Base-by-base conservation (phyloP, 1,139 yeast genomes). In the Yamadazyma siamensis region DNA sequence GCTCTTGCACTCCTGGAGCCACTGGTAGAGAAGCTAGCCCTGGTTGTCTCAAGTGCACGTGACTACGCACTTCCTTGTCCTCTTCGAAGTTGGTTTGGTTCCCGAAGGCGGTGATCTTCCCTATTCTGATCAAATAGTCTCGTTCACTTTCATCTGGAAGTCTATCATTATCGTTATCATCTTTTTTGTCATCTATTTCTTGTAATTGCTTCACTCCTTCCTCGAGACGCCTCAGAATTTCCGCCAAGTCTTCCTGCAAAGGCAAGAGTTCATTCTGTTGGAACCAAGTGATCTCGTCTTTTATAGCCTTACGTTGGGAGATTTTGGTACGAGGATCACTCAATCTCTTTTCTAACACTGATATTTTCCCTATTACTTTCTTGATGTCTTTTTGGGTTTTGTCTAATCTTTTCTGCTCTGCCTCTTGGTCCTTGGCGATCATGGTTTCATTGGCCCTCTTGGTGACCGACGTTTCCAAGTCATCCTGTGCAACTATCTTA, bases 41-140 rank as follows among this genome's bases (percentile, higher is more conserved):
- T 0, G 73, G 74, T 13, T 56, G 59, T 25, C 65, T 41, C 25
- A 67, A 48, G 33, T 49, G 43, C 25, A 54, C 56, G 43, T 62
- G 70, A 33, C 67, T 62, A 34, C 44, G 49, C 7, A 39, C 46
- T 15, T 38, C 49, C 9, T 37, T 19, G 14, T 33, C 52, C 28
- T 51, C 57, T 24, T 51, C 59, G 40, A 85, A 85, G 4, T 73
- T 76, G 21, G 71, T 66, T 13, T 77, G 65, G 25, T 77, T 77
- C 8, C 96, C 95, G 63, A 91, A 91, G 0, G 98, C 98, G 0
- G 99, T 91, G 35, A 88, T 78, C 52, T 87, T 81, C 24, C 99
- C 99, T 0, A 89, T 89, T 41, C 98, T 67, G 1, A 91, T 75
- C 39, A 91, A 64, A 50, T 60, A 91, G 32, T 89, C 97, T 35